These are phyloP conservation scores for Colletotrichum chrysophilum DNA, from an alignment of 2,329 filamentous ascomycete species.

Conservation along the genomic window DNA sequence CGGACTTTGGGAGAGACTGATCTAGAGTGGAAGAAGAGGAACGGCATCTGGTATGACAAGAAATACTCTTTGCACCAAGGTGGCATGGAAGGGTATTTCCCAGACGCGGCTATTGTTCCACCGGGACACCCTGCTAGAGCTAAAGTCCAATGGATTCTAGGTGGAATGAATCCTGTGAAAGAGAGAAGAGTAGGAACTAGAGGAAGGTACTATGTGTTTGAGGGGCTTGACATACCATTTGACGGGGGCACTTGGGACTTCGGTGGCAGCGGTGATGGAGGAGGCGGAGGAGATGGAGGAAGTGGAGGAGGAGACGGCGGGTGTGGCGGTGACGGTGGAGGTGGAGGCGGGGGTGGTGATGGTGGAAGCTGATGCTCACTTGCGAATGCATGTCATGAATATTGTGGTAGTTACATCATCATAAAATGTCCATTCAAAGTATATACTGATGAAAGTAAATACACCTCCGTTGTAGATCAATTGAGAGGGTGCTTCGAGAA, in stretches of 20 bases:
- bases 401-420: not conserved
- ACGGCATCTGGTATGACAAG: not conserved
- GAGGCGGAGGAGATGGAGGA: slow-evolving; percentile 1
- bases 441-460: not conserved
- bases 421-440: not conserved
- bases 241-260: not conserved
- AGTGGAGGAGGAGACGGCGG: not conserved
- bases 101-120: not conserved
- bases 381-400: not conserved
- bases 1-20: not conserved
- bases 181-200: not conserved
- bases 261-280: slow-evolving; percentile 5
- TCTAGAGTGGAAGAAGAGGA: slow-evolving; percentile 4
- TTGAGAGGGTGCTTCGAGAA: not conserved
- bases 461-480: not conserved
- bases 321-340: not conserved
- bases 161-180: not conserved
- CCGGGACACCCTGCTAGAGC: not conserved
- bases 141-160: not conserved
- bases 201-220: not conserved
- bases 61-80: not conserved
- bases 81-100: not conserved
- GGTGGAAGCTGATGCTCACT: not conserved
- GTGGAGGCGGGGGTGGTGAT: not conserved
- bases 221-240: not conserved